Conservation (phyloP, 176 grass and related monocot species). For the Carex littledalei region DNA sequence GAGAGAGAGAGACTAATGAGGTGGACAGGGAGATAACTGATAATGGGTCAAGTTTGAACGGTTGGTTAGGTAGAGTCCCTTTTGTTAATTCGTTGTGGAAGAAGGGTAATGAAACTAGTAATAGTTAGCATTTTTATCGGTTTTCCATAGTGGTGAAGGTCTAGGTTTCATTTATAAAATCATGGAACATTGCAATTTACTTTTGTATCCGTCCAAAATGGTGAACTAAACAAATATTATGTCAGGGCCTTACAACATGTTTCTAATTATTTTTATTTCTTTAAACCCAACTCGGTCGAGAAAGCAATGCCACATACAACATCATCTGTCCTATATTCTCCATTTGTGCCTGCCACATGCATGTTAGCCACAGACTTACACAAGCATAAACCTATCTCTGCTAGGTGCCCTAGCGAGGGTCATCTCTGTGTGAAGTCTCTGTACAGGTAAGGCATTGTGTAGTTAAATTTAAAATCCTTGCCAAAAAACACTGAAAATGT, state of each 20-base stretch:
- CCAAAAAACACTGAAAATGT: no score
- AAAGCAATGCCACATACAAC: background rate
- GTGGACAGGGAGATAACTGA: background rate
- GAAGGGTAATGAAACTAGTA: background rate
- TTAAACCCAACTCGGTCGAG: background rate
- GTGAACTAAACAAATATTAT: background rate
- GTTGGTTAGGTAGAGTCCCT: slow-evolving; percentile 13
- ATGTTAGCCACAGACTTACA: background rate
- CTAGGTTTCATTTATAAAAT: background rate
- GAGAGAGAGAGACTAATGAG: slow-evolving; percentile 24
- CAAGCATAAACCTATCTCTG: no score
- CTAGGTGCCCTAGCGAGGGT: no score
- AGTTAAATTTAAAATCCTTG: background rate
- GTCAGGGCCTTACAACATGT: background rate
- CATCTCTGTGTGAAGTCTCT: no score
- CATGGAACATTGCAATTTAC: background rate
- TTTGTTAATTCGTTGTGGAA: slow-evolving; percentile 12
- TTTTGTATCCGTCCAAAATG: background rate
- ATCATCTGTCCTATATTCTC: background rate
- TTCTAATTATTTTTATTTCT: background rate
- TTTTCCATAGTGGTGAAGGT: background rate
- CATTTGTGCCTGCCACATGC: background rate
- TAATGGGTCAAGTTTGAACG: background rate
- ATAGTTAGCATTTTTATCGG: background rate
- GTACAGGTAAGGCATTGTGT: no score